These are phyloP conservation scores for Leccinum boreale DNA, from an alignment of 768 basidiomycete genomes.

Conservation along the genomic window DNA sequence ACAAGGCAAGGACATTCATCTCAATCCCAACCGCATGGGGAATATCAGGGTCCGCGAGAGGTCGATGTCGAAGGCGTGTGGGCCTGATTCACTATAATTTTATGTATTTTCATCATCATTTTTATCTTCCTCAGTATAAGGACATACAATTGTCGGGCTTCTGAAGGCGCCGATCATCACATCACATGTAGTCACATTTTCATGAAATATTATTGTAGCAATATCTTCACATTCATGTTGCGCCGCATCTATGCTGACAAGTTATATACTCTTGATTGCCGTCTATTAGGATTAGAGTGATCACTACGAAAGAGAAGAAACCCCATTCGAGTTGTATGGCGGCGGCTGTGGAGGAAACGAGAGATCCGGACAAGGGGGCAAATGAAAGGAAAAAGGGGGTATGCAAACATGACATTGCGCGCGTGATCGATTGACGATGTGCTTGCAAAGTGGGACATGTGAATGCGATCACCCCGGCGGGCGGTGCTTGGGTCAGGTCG, in stretches of 20 bases:
- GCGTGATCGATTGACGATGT: neutral
- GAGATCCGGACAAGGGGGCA: neutral
- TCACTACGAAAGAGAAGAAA: neutral
- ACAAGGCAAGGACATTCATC: conserved; percentile 9
- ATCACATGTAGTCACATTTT: neutral
- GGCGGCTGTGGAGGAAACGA: neutral
- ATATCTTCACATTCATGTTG: neutral
- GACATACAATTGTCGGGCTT: neutral
- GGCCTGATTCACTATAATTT: conserved; percentile 19
- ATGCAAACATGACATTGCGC: neutral
- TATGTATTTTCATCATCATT: neutral
- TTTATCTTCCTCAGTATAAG: neutral
- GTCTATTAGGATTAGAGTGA: neutral
- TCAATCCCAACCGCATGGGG: neutral
- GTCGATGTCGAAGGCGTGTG: conserved; percentile 41
- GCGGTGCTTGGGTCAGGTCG: neutral
- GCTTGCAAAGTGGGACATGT: neutral
- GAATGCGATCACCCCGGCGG: neutral
- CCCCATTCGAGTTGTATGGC: neutral
- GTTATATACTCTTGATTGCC: neutral
- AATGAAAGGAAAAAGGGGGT: neutral
- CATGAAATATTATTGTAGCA: neutral
- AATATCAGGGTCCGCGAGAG: conserved; percentile 33
- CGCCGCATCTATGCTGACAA: neutral
- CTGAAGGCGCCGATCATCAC: neutral